A percentile compares a stretch with the other conserved stretches of the same genome.
phyloP scores from a whole-genome alignment of 2,329 filamentous ascomycete species.

The Paecilomyces sp. region DNA sequence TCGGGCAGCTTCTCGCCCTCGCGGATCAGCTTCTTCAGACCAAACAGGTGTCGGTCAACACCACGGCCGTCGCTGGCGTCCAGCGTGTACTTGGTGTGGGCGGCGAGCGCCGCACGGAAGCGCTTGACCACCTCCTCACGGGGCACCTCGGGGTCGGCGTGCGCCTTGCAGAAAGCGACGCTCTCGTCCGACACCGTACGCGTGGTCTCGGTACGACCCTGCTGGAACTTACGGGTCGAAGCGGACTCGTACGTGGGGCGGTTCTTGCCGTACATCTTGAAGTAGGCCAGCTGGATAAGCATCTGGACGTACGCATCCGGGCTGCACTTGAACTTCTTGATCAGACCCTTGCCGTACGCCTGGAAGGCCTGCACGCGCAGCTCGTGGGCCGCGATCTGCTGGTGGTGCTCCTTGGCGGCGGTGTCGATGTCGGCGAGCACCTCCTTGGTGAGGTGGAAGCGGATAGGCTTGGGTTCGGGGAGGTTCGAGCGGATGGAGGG shows the following conservation, averaged over 20 bases:
- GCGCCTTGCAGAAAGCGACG: slow-evolving; percentile 81
- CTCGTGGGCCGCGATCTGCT: slow-evolving; percentile 80
- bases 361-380: slow-evolving; percentile 93
- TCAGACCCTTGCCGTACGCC: slow-evolving; percentile 93
- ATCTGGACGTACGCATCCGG: slow-evolving; percentile 98
- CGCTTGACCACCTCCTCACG: slow-evolving; percentile 62
- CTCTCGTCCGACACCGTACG: slow-evolving; percentile 85
- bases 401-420: slow-evolving; percentile 70
- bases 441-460: slow-evolving; percentile 69
- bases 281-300: slow-evolving; percentile 96
- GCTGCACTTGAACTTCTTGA: slow-evolving; percentile 99
- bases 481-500: slow-evolving; percentile 72
- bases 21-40: slow-evolving; percentile 81
- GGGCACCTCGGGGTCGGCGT: slow-evolving; percentile 61
- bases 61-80: slow-evolving; percentile 88
- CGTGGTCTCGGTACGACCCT: slow-evolving; percentile 93
- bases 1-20: slow-evolving; percentile 73
- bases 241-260: slow-evolving; percentile 96
- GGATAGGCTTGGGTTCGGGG: slow-evolving; percentile 68
- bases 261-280: slow-evolving; percentile 98
- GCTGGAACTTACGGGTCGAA: slow-evolving; percentile 88
- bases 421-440: slow-evolving; percentile 71
- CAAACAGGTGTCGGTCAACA: slow-evolving; percentile 94
- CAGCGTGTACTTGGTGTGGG: slow-evolving; percentile 83
- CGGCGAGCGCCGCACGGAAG: slow-evolving; percentile 73